Evolutionary conservation across 345 rosid genomes (phyloP), one percentile per base, ranked within the genome.

Genomic region (Acer negundo): DNA sequence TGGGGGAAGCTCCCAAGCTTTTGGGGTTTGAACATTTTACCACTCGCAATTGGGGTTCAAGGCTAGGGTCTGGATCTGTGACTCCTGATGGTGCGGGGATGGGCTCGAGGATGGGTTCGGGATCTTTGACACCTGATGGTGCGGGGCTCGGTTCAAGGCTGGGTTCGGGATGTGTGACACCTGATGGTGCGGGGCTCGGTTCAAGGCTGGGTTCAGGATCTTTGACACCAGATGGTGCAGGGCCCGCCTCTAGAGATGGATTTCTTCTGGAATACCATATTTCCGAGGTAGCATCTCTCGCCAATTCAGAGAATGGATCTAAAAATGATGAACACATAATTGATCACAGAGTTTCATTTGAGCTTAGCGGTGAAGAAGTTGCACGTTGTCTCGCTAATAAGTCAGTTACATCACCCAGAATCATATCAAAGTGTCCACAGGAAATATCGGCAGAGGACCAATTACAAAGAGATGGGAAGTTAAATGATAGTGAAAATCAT

Each of bases 281-380:
- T 64, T 83, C 87, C 24, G 88, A 89, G 75, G 87, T 85, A 1
- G 89, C 84, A 74, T 83, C 89, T 15, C 83, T 86, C 65, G 79
- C 88, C 53, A 87, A 85, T 72, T 85, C 85, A 0, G 87, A 77
- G 23, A 89, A 82, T 38, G 90, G 88, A 56, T 75, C 86, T 7
- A 88, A 82, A 80, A 78, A 51, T 19, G 81, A 81, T 24, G 93
- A 88, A 19, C 75, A 61, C 28, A 70, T 84, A 42, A 80, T 85
- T 63, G 84, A 86, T 71, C 97, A 93, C 78, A 89, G 98, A 83
- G 97, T 95, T 59, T 95, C 97, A 1, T 95, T 95, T 65, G 98
- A 95, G 88, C 79, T 95, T 80, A 93, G 94, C 38, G 97, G 98
- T 7, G 98, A 95, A 85, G 98, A 95, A 70, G 97, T 95, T 68